These are phyloP conservation scores for Acer campestre DNA, from an alignment of 345 rosid species.

Conservation along the genomic window DNA sequence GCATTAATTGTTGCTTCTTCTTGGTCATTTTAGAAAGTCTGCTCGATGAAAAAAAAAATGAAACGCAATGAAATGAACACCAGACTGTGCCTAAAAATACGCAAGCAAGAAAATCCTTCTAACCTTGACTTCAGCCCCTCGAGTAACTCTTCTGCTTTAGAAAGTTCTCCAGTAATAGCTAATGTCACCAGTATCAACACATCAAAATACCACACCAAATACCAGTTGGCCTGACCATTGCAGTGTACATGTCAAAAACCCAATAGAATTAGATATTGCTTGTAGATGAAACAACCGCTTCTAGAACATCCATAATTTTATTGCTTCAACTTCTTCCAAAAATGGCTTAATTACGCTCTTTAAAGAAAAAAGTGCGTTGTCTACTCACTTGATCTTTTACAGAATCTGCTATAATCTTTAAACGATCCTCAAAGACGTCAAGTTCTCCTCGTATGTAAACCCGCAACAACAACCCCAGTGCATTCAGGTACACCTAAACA, in stretches of 20 bases:
- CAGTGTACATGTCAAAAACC: slow-evolving; percentile 1
- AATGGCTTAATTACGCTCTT: background rate
- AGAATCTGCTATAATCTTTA: slow-evolving; percentile 48
- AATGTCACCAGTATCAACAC: slow-evolving; percentile 82
- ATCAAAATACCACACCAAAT: slow-evolving; percentile 80
- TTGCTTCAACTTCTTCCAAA: background rate
- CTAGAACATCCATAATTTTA: background rate
- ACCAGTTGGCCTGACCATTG: slow-evolving; percentile 63
- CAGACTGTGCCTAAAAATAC: background rate
- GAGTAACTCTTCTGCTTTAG: slow-evolving; percentile 72
- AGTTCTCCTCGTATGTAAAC: slow-evolving; percentile 58
- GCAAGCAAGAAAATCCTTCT: slow-evolving; percentile 22
- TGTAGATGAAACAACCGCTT: background rate
- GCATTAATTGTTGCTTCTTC: slow-evolving; percentile 83
- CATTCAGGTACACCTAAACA: slow-evolving; percentile 76
- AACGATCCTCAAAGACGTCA: slow-evolving; percentile 50
- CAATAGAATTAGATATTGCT: background rate
- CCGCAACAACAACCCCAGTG: slow-evolving; percentile 72
- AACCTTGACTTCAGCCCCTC: slow-evolving; percentile 73
- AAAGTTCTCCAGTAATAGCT: slow-evolving; percentile 56
- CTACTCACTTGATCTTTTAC: slow-evolving; percentile 58
- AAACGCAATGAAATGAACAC: slow-evolving; percentile 16
- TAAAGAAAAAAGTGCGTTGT: background rate
- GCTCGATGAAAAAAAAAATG: slow-evolving; percentile 22
- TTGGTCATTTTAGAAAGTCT: slow-evolving; percentile 62